phyloP scores from a whole-genome alignment of 1,139 yeast species.

The Candida sanyaensis region DNA sequence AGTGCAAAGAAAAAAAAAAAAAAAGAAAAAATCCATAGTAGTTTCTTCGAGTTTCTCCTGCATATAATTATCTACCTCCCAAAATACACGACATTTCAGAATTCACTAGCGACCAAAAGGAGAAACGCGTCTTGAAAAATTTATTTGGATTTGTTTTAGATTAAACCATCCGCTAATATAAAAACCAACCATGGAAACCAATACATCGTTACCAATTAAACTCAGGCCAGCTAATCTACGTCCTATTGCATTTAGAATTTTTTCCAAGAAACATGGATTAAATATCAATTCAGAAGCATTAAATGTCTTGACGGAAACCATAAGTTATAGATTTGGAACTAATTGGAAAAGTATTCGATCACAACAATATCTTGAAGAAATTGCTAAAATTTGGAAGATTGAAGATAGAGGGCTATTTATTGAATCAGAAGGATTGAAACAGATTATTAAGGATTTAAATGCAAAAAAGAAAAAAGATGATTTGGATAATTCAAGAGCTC shows the following conservation, averaged over 20 bases:
- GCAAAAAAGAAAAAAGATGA: conserved; percentile 13
- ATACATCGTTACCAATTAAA: conserved; percentile 58
- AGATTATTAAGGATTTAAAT: conserved; percentile 54
- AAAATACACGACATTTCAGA: too few relatives aligned
- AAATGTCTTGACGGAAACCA: conserved; percentile 64
- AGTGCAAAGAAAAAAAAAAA: too few relatives aligned
- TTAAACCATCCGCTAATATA: background rate
- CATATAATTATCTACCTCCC: too few relatives aligned
- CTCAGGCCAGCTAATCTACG: conserved; percentile 81
- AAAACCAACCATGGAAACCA: conserved; percentile 4
- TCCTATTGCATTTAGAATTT: conserved; percentile 85
- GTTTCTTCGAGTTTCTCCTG: too few relatives aligned
- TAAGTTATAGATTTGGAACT: conserved; percentile 77
- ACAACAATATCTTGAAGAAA: conserved; percentile 70
- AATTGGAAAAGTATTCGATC: conserved; percentile 81
- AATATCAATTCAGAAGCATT: conserved; percentile 88
- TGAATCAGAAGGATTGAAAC: conserved; percentile 69
- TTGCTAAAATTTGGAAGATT: conserved; percentile 82
- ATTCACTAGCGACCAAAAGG: background rate
- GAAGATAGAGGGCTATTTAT: conserved; percentile 86
- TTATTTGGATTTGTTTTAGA: background rate
- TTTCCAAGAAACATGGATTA: conserved; percentile 90
- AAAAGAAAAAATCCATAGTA: too few relatives aligned
- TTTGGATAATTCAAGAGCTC: conserved; percentile 17
- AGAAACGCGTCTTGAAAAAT: background rate